Evolutionary conservation across 2,329 filamentous ascomycete species (phyloP), one percentile per base, ranked within the genome.

Genomic region (Daldinia eschscholtzii): DNA sequence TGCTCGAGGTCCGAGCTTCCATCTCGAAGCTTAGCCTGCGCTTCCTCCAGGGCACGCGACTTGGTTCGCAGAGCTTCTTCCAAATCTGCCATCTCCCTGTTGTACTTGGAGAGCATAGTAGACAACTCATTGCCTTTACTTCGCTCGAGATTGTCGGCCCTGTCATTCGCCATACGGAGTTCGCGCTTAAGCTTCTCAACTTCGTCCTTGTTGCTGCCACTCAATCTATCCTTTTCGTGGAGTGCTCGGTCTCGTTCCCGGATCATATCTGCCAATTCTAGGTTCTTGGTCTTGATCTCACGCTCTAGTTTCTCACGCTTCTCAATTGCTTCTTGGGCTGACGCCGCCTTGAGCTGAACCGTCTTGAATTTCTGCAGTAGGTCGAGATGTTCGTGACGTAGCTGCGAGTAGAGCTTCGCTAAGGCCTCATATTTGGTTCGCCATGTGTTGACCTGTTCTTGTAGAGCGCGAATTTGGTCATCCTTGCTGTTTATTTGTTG

Each of bases 261-360:
- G 72, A 99, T 99, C 96, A 99, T 98, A 79, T 98, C 94, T 35
- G 96, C 96, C 69, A 99, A 83, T 80, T 99, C 96, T n/a, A 99
- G 85, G 78, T 99, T 99, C 88, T 99, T 99, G 33, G 95, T 98
- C 88, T 99, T 99, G 79, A 99, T 92, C 82, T 99, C 96, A 37
- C 95, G 92, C 83, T 98, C 94, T 59, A 99, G 87, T 84, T 97
- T 97, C 83, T 99, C 96, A 7, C 95, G 91, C 74, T 89, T 91
- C 64, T 98, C 96, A 71, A 98, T 97, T 1, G 96, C 96, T 82
- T 99, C 96, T 79, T 98, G 95, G 0, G 96, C 96, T 4, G 94
- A 98, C 15, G 95, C 94, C 1, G 96, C 96, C 85, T 98, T 99
- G 71, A 98, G 87, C 80, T 98, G 97, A 41, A 98, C 93, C 6